Conservation (phyloP, 495 filamentous ascomycete species). For the Astrocystis sublimbata region DNA sequence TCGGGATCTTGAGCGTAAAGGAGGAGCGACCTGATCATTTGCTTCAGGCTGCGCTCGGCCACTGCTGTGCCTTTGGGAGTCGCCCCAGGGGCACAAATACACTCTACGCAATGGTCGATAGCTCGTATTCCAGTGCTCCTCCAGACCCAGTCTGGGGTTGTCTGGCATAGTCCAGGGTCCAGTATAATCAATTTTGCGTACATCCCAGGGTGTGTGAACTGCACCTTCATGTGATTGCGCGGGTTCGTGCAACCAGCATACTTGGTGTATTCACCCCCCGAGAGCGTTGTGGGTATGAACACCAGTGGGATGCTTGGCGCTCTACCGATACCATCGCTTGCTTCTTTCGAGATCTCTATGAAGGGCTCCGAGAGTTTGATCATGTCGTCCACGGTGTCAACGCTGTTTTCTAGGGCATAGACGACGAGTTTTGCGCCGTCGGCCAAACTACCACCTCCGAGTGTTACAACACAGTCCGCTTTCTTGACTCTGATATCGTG, state of each 20-base stretch:
- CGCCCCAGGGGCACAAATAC: slow-evolving; percentile 44
- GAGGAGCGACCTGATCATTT: slow-evolving; percentile 55
- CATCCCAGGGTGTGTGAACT: slow-evolving; percentile 48
- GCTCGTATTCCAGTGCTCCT: slow-evolving; percentile 61
- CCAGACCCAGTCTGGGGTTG: slow-evolving; percentile 62
- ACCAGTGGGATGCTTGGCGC: slow-evolving; percentile 54
- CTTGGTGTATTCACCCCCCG: slow-evolving; percentile 40
- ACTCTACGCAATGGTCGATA: slow-evolving; percentile 67
- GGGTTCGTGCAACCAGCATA: slow-evolving; percentile 60
- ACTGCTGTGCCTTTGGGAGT: slow-evolving; percentile 38
- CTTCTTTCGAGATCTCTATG: slow-evolving; percentile 3
- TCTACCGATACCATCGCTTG: slow-evolving; percentile 15
- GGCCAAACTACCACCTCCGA: slow-evolving; percentile 62
- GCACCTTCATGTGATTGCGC: slow-evolving; percentile 52
- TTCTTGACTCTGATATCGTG: slow-evolving; percentile 47
- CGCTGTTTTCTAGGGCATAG: slow-evolving; percentile 48
- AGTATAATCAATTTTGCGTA: slow-evolving; percentile 59
- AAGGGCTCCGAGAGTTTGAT: slow-evolving; percentile 43
- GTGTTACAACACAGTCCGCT: slow-evolving; percentile 60
- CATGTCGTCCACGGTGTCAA: slow-evolving; percentile 45
- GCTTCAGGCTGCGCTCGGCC: slow-evolving; percentile 46
- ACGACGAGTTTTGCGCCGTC: slow-evolving; percentile 62
- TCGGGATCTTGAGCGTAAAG: slow-evolving; percentile 45
- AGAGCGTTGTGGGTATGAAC: slow-evolving; percentile 63
- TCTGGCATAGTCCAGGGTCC: slow-evolving; percentile 55